Base-by-base conservation (phyloP, 2,329 filamentous ascomycete genomes). In the Pestalotiopsis sp. region DNA sequence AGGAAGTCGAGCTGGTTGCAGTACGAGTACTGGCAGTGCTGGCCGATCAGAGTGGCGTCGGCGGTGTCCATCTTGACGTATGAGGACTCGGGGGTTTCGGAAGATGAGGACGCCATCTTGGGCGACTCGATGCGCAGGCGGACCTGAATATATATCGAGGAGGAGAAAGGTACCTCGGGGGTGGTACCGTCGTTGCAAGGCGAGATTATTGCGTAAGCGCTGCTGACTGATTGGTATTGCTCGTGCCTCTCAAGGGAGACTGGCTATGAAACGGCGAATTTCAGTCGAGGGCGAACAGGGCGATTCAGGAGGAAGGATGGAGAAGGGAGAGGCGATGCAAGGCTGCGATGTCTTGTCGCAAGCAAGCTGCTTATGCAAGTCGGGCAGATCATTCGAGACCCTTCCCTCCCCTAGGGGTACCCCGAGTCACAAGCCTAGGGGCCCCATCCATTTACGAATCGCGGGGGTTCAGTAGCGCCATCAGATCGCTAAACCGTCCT, bases 1-100 rank as follows among this genome's bases (percentile, higher is more conserved):
- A 99, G 89, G 80, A 99, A 98, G 82, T 98, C 96, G 70, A 98
- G 92, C 78, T 96, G 93, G 79, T 95, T 92, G 86, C 96, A 99
- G 85, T 94, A 97, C 72, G 92, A 85, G 82, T 93, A 91, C 80
- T 98, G 90, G 87, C 96, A 99, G 84, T 98, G 95, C 71, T 89
- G 89, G 80, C 96, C 96, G 74, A 98, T 92, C 27, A 95, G 88
- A 75, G 93, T 91, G 62, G 95, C 91, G 81, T 98, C 95, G 69
- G 81, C 87, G 76, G 90, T 87, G 76, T 92, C 86, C 91, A 95
- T 95, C 71, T 87, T 87, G 79, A 91, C 87, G 83, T 91, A 94
- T 78, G 85, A 91, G 62, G 84, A 86, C 72, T 85, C 83, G 66
- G 82, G 78, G 70, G 78, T 70, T 66, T 77, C 75, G 68, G 45